Percentiles rank a stretch among this genome's conserved stretches.
These are phyloP conservation scores for Vaccinium vitisidaea DNA, from an alignment of 148 eudicot genomes.

Conservation along the genomic window DNA sequence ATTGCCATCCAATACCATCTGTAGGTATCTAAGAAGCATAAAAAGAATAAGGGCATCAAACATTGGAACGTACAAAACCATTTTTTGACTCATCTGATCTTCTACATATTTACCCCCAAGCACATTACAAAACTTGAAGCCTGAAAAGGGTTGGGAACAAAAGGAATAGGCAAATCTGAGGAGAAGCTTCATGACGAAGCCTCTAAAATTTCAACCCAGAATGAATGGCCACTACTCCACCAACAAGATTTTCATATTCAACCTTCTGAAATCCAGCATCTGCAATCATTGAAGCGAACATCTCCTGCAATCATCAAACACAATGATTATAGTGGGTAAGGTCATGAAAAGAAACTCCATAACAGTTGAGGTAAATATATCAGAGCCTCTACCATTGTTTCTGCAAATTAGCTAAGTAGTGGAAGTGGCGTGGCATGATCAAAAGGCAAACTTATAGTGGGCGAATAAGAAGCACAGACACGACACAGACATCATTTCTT, in stretches of 20 bases:
- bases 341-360: neutral
- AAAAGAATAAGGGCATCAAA: neutral
- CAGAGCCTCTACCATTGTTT: neutral
- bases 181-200: neutral
- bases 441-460: no score
- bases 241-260: constrained; percentile 89
- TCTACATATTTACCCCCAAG: neutral
- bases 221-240: constrained; percentile 91
- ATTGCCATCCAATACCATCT: neutral
- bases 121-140: neutral
- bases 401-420: neutral
- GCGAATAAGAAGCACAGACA: no score
- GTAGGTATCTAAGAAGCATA: neutral
- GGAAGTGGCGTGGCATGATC: neutral
- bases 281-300: constrained; percentile 87
- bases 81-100: neutral
- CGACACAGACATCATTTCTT: no score
- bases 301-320: constrained; percentile 52
- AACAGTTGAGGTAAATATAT: neutral
- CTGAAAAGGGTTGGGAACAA: neutral
- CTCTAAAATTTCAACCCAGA: constrained; percentile 78
- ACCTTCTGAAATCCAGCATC: constrained; percentile 93
- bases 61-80: neutral
- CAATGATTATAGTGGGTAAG: neutral
- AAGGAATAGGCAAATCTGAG: neutral